Percentiles rank a stretch among this genome's conserved stretches.
phyloP scores from a whole-genome alignment of 2,329 filamentous ascomycete genomes.

The Aureobasidium pullulans region DNA sequence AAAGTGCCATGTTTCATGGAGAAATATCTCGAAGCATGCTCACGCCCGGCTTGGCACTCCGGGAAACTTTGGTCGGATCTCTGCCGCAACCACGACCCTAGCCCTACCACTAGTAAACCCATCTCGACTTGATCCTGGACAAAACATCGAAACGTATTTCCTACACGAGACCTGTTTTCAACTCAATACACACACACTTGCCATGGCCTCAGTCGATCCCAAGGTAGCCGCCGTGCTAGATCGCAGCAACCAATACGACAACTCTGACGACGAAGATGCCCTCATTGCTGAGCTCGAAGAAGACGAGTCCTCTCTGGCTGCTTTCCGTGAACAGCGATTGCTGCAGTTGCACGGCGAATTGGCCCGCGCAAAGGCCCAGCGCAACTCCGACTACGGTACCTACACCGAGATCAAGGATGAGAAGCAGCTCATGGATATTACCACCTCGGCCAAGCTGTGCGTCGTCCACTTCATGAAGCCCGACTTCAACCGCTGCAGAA shows the following conservation, averaged over 20 bases:
- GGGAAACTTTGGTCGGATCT: background rate
- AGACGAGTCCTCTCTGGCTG: conserved; percentile 42
- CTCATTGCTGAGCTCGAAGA: conserved; percentile 51
- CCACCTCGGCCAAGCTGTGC: conserved; percentile 49
- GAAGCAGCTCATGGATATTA: conserved; percentile 52
- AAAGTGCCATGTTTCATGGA: background rate
- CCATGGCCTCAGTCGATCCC: conserved; percentile 43
- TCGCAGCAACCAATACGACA: conserved; percentile 28
- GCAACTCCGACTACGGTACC: conserved; percentile 43
- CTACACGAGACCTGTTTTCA: background rate
- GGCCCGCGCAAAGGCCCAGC: conserved; percentile 44
- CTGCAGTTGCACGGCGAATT: conserved; percentile 53
- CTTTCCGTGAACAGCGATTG: conserved; percentile 50
- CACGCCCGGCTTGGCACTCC: background rate
- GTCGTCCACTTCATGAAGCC: conserved; percentile 59
- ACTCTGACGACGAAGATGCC: conserved; percentile 51
- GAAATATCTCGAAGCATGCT: background rate
- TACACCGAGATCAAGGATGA: conserved; percentile 52
- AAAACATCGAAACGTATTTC: background rate
- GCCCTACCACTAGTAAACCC: background rate
- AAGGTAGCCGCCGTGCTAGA: conserved; percentile 46
- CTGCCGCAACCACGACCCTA: background rate
- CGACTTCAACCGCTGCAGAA: conserved; percentile 54
- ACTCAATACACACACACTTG: background rate
- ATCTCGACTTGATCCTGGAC: background rate